Evolutionary conservation across 345 rosid species (phyloP).

Genomic region (Dovyalis caffra): DNA sequence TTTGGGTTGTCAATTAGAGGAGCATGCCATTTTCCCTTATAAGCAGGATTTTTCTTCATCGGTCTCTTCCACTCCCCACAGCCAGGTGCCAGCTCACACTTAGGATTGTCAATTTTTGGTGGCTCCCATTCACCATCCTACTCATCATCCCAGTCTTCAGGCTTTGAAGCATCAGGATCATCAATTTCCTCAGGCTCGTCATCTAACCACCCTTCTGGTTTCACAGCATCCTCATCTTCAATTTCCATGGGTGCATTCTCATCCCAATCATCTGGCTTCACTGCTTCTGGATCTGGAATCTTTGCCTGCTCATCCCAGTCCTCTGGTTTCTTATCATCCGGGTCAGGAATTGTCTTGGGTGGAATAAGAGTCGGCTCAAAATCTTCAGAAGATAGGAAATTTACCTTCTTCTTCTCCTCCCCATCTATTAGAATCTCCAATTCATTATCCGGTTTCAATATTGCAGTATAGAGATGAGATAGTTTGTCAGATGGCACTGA

Average conservation of each 20-base stretch:
- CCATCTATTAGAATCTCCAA: conserved; percentile 64
- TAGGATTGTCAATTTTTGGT: conserved; percentile 78
- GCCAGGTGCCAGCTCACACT: conserved; percentile 69
- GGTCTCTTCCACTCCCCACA: conserved; percentile 91
- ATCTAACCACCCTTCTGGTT: conserved; percentile 89
- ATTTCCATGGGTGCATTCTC: conserved; percentile 93
- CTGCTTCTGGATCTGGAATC: conserved; percentile 68
- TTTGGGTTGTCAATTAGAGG: conserved; percentile 78
- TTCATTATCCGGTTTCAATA: conserved; percentile 68
- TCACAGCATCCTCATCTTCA: conserved; percentile 72
- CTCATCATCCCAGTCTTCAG: conserved; percentile 92
- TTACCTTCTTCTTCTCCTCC: conserved; percentile 75
- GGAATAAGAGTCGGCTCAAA: conserved; percentile 80
- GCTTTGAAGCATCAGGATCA: conserved; percentile 85
- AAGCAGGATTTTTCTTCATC: conserved; percentile 71
- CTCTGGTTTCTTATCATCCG: conserved; percentile 85
- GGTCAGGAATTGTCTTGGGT: conserved; percentile 75
- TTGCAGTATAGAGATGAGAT: conserved; percentile 76
- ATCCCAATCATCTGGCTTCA: conserved; percentile 87
- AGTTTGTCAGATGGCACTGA: conserved; percentile 77
- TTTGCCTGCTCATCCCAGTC: conserved; percentile 85
- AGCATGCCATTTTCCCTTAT: conserved; percentile 81
- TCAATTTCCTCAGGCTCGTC: conserved; percentile 89
- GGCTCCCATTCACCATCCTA: conserved; percentile 94
- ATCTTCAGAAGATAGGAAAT: conserved; percentile 64